These are phyloP conservation scores for Zygosaccharomyces siamensis DNA, from an alignment of 805 yeast species.

Conservation along the genomic window DNA sequence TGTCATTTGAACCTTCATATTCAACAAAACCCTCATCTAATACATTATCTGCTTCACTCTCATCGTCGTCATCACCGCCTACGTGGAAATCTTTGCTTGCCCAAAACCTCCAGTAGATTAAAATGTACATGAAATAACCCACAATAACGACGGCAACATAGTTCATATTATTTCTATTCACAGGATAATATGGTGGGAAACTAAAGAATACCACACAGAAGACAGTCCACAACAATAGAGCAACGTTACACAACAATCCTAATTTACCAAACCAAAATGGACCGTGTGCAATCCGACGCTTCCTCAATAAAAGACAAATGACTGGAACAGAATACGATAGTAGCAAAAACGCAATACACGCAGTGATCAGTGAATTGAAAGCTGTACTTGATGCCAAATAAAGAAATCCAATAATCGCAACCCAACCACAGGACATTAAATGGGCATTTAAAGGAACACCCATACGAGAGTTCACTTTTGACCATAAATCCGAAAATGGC, in stretches of 20 bases:
- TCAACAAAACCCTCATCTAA: constrained; percentile 5
- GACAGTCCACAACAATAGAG: constrained; percentile 51
- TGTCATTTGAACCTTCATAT: constrained; percentile 5
- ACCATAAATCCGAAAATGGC: constrained; percentile 53
- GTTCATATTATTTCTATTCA: constrained; percentile 56
- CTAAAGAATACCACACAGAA: constrained; percentile 59
- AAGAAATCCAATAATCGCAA: constrained; percentile 52
- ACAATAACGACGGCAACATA: constrained; percentile 55
- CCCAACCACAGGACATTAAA: constrained; percentile 48
- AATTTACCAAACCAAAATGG: constrained; percentile 62
- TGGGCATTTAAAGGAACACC: constrained; percentile 64
- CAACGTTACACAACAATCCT: constrained; percentile 48
- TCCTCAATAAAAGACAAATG: constrained; percentile 42
- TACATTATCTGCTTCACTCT: constrained; percentile 8
- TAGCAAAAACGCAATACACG: constrained; percentile 56
- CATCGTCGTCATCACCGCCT: constrained; percentile 25
- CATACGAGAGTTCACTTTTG: constrained; percentile 45
- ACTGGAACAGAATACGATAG: constrained; percentile 58
- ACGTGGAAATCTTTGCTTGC: constrained; percentile 35
- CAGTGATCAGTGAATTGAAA: constrained; percentile 59
- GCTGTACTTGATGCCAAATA: constrained; percentile 66
- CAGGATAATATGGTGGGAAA: constrained; percentile 63
- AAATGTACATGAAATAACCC: constrained; percentile 42
- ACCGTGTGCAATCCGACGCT: constrained; percentile 47
- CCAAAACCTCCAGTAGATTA: constrained; percentile 49